Evolutionary conservation across 164 flowering plant species (phyloP), one percentile per base, ranked within the genome.

Genomic region (Euptelea pleiosperma): DNA sequence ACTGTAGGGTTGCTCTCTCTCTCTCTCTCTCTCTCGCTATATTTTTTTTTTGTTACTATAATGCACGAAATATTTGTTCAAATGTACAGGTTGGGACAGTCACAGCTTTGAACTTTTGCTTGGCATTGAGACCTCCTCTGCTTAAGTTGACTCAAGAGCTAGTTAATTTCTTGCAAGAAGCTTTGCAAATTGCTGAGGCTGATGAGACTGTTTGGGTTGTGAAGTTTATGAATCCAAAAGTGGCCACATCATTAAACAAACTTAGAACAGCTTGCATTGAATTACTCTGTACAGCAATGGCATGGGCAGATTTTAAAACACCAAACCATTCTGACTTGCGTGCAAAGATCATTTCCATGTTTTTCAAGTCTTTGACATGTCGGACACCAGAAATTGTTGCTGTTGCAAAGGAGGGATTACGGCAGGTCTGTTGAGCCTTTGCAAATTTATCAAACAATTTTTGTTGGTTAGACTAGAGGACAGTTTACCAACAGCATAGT

Each of bases 221-320:
- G 63, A 94, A 94, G 72, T 78, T 75, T 65, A 84, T 91, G 86
- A 94, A 87, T 58, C 96, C 96, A 30, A 89, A 85, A 72, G 82
- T 84, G 57, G 89, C 82, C 4, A 77, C 85, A 47, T 91, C 98
- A 14, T 72, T 91, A 48, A 85, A 78, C 73, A 89, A 86, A 60
- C 94, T 94, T 46, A 76, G 91, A 33, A 94, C 96, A 31, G 93
- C 94, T 57, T 88, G 99, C 76, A 94, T 94, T 77, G 99, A 91
- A 76, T 76, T 94, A 59, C 84, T 94, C 15, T 94, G 99, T 68
- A 94, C 99, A n/a, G 84, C 99, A 16, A 91, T 94, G 99, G 93
- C 97, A 36, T 94, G 98, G 99, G 77, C 93, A 50, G 99, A 94
- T 70, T 94, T 94, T 52, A 89, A 80, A 71, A 82, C 96, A 18